These are phyloP conservation scores for Rhodomyrtus tomentosa DNA, from an alignment of 345 rosid genomes.

Conservation along the genomic window DNA sequence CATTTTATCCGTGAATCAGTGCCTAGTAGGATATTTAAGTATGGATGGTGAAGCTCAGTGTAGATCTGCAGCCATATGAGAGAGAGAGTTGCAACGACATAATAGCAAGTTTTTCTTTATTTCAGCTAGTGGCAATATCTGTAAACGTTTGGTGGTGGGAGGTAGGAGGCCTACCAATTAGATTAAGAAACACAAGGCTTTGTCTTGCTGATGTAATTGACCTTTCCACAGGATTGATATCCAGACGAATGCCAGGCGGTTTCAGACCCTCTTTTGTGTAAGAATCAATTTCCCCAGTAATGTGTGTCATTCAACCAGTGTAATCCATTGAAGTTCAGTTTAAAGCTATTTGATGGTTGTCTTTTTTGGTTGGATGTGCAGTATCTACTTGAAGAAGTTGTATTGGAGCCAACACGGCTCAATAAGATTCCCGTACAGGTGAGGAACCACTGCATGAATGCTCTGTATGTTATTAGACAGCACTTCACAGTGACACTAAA, in stretches of 20 bases:
- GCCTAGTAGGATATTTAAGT: background rate
- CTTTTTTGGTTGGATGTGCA: conserved; percentile 8
- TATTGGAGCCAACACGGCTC: conserved; percentile 45
- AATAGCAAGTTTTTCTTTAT: background rate
- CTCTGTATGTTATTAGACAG: background rate
- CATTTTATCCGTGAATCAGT: background rate
- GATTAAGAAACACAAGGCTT: background rate
- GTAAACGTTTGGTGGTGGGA: background rate
- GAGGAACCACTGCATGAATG: background rate
- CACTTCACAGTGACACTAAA: background rate
- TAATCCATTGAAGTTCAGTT: background rate
- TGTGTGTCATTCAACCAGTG: background rate
- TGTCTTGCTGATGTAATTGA: background rate
- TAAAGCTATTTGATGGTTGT: background rate
- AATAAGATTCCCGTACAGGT: conserved; percentile 87
- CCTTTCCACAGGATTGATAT: conserved; percentile 72
- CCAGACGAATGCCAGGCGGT: conserved; percentile 76
- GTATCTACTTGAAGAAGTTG: conserved; percentile 94
- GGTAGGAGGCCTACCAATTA: background rate
- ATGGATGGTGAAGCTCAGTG: background rate
- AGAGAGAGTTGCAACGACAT: background rate
- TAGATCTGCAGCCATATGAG: background rate
- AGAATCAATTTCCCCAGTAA: conserved; percentile 2
- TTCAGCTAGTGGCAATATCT: background rate
- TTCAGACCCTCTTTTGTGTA: conserved; percentile 73